phyloP scores from a whole-genome alignment of 2,329 filamentous ascomycete species.

The Westerdykella aurantiaca region DNA sequence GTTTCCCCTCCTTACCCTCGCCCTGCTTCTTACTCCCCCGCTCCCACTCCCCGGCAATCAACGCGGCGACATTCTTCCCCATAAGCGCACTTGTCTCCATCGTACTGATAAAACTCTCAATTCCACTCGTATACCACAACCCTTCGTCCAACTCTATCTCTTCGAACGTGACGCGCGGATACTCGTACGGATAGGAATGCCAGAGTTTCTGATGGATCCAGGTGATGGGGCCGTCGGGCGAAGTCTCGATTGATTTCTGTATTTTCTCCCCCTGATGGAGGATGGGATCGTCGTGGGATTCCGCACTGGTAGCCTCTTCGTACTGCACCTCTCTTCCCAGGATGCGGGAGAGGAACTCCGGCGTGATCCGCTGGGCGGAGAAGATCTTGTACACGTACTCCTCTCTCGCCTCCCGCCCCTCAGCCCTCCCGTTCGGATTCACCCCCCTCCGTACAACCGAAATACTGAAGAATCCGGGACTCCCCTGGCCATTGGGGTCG shows the following conservation, averaged over 20 bases:
- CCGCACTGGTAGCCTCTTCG: constrained; percentile 16
- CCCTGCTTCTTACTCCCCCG: too few relatives aligned
- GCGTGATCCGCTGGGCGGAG: constrained; percentile 48
- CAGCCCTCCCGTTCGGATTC: constrained; percentile 45
- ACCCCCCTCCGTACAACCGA: constrained; percentile 62
- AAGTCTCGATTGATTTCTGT: not conserved
- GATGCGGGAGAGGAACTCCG: constrained; percentile 45
- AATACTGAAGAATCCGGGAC: constrained; percentile 77
- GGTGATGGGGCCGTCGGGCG: not conserved
- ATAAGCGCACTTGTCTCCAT: constrained; percentile 96
- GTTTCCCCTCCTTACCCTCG: too few relatives aligned
- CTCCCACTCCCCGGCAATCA: constrained; percentile 59
- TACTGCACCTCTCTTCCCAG: constrained; percentile 39
- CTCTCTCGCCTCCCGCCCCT: constrained; percentile 10
- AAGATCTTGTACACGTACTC: constrained; percentile 65
- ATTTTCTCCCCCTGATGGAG: too few relatives aligned
- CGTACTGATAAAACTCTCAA: constrained; percentile 91
- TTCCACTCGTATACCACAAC: constrained; percentile 63
- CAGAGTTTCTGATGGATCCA: constrained; percentile 77
- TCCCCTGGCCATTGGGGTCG: constrained; percentile 58
- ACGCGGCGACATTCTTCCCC: constrained; percentile 74
- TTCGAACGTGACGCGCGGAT: constrained; percentile 84
- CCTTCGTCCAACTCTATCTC: constrained; percentile 61
- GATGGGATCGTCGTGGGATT: constrained; percentile 18
- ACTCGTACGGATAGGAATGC: constrained; percentile 77